A percentile compares a stretch with the other conserved stretches of the same genome.
Evolutionary conservation across 73 alveolate genomes (phyloP).

Genomic region (Tetrahymena borealis): DNA sequence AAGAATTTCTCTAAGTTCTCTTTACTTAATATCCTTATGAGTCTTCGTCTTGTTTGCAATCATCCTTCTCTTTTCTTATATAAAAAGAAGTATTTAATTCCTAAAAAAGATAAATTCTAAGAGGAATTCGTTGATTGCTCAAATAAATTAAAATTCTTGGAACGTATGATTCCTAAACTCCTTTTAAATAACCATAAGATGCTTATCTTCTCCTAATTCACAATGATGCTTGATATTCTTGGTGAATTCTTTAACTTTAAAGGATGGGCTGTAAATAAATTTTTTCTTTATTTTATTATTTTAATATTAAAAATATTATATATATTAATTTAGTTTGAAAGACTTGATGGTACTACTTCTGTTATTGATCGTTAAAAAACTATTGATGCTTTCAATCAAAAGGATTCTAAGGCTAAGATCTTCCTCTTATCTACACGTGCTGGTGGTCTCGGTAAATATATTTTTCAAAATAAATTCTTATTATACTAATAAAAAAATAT

Average conservation of each 20-base stretch:
- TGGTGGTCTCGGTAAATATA: slow-evolving; percentile 15
- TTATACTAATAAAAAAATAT: slow-evolving; percentile 30
- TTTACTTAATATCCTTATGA: slow-evolving; percentile 73
- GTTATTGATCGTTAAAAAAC: slow-evolving; percentile 31
- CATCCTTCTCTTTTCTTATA: slow-evolving; percentile 92
- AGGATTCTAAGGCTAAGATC: slow-evolving; percentile 14
- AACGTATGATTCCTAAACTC: slow-evolving; percentile 79
- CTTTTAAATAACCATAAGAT: slow-evolving; percentile 78
- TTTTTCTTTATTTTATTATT: not conserved
- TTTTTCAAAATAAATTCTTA: not conserved
- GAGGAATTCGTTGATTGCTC: slow-evolving; percentile 87
- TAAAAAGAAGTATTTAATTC: slow-evolving; percentile 76
- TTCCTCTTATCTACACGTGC: slow-evolving; percentile 35
- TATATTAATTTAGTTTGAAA: slow-evolving; percentile 1
- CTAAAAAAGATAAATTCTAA: slow-evolving; percentile 70
- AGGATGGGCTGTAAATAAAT: slow-evolving; percentile 8
- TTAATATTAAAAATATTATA: not conserved
- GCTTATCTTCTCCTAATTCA: slow-evolving; percentile 95
- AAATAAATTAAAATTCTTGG: slow-evolving; percentile 90
- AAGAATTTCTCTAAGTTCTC: slow-evolving; percentile 12
- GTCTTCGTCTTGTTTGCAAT: slow-evolving; percentile 91
- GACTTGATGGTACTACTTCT: slow-evolving; percentile 38
- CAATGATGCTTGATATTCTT: slow-evolving; percentile 90
- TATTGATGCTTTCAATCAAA: slow-evolving; percentile 20
- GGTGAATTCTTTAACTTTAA: slow-evolving; percentile 35